Evolutionary conservation across 2,329 filamentous ascomycete species (phyloP), one percentile per base, ranked within the genome.

Genomic region (Venturia nashicola): DNA sequence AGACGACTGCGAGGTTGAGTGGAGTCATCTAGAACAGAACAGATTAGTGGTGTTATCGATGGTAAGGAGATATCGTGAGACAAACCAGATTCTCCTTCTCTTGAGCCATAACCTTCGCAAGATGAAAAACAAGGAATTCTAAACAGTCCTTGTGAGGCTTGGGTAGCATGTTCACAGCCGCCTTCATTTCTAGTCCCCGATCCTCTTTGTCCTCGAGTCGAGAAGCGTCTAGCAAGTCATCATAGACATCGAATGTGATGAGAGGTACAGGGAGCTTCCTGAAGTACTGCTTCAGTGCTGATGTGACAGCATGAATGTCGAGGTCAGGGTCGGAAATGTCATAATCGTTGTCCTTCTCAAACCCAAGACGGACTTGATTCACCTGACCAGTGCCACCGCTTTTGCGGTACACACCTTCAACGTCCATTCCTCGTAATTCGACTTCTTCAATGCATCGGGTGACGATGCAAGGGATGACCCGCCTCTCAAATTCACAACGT

Each of bases 361-460:
- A 97, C 14, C 92, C 91, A 68, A 92, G 89, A 71, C 93, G 90
- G 69, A 99, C 90, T 71, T 84, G 82, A 74, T 96, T 95, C 72
- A 96, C 89, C 74, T 95, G 91, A 9, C 90, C 91, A 70, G 89
- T 91, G 68, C 92, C 94, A 65, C 94, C 94, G 61, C 92, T 96
- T 81, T 99, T 99, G 71, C 94, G 87, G 78, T 99, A 99, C 70
- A 99, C 96, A 67, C 94, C 94, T 77, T 97, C 94, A 69, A 95
- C 85, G 70, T 97, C 92, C 90, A 99, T 96, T 57, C 81, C 94
- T 72, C 94, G 87, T 27, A 94, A 79, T 75, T 99, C 94, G 46
- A 99, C 94, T 76, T 99, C 93, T 72, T 96, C 90, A 68, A 99
- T 96, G 76, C 94, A 99, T 59, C 91, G 88, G 59, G 86, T 93